Conservation (phyloP, 2,329 filamentous ascomycete species). For the Didymella arachidicola region DNA sequence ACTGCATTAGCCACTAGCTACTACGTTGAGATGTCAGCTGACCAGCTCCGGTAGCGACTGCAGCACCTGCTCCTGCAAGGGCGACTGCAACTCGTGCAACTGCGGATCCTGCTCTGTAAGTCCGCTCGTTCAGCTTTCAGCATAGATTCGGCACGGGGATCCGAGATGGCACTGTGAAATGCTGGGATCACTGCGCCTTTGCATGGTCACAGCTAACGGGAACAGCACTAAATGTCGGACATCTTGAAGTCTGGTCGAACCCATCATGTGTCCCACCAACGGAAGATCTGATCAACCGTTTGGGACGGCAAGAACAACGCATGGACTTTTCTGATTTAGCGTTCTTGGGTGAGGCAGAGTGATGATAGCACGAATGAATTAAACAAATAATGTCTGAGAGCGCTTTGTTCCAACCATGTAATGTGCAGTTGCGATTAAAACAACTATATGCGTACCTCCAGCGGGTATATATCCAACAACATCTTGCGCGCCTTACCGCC, state of each 20-base stretch:
- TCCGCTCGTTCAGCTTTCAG: not conserved
- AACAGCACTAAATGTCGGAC: conserved; percentile 23
- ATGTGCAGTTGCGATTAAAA: not conserved
- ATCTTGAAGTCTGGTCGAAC: not conserved
- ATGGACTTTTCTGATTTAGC: conserved; percentile 4
- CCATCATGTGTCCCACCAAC: not conserved
- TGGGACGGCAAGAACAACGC: conserved; percentile 16
- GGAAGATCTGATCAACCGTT: conserved; percentile 7
- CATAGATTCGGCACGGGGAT: no score
- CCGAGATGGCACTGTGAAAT: no score
- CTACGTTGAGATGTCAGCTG: not conserved
- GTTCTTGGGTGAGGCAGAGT: not conserved
- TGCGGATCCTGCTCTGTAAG: conserved; percentile 42
- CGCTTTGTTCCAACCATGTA: not conserved
- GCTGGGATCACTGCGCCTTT: no score
- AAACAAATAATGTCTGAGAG: not conserved
- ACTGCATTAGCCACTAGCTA: not conserved
- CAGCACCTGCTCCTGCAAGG: conserved; percentile 41
- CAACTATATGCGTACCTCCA: not conserved
- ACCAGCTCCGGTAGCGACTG: conserved; percentile 32
- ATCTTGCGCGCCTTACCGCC: no score
- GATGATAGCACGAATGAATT: conserved; percentile 3
- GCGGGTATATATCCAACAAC: not conserved
- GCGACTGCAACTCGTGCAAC: conserved; percentile 43
- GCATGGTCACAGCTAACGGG: no score